Base-by-base conservation (phyloP, 2,329 filamentous ascomycete species). In the Diaporthe citri region DNA sequence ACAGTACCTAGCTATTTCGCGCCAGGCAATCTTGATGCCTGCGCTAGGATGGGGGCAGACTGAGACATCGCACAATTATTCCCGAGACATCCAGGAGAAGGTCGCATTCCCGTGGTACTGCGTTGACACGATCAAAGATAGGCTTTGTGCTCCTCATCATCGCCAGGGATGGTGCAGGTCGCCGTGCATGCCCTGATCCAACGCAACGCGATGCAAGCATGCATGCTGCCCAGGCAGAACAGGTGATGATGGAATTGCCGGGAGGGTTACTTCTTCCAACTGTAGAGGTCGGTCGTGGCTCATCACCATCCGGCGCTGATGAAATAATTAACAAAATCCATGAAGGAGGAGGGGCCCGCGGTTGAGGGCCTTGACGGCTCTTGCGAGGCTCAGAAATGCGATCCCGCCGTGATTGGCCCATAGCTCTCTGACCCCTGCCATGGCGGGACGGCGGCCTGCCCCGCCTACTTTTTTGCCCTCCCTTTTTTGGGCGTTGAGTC, bases 381-480 rank as follows among this genome's bases (percentile, higher is more conserved):
- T 17, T 36, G 36, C 46, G 31, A 72, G 70, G 70, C 70, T 72
- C 39, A 34, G 46, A 28, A 55, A 72, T 72, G 70, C 70, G 70
- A 51, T 72, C 70, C 36, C 9, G 9, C 43, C 20, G 57, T 72
- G 57, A 64, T 72, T 72, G 57, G 70, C 25, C 56, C 10, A 7
- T 28, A 52, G 57, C 43, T 41, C 22, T 17, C 25, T 64, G 48
- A n/a, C 48, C 57, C 70, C 70, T 72, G 46, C 70, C 46, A 72
- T 39, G 46, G 70, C 46, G 70, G 70, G 70, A 46, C 70, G 25
- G 4, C 57, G 52, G 34, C 17, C 31, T 62, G 55, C 67, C 70
- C 70, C 70, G 46, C 57, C 70, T 72, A 62, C 28, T 28, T 72
- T 72, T 72, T 72, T 72, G 57, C 57, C 48, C 56, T 60, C 56